A percentile compares a stretch with the other conserved stretches of the same genome.
These are phyloP conservation scores for Poteriospumella lacustris DNA, from an alignment of 108 stramenopile species.

Conservation along the genomic window DNA sequence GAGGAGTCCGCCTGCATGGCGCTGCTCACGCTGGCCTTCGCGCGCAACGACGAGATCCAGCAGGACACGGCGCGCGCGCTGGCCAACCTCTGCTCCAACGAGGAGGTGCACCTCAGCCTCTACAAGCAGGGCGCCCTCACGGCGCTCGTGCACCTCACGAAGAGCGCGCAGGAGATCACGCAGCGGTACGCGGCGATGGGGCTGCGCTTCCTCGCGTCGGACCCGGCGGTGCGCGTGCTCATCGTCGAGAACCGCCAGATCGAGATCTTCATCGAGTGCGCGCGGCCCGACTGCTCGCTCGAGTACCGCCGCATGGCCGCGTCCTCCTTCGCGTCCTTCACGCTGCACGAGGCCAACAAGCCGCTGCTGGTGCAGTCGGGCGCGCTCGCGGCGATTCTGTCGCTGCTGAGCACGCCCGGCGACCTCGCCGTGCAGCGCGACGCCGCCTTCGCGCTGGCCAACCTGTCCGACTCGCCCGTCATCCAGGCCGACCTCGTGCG, in stretches of 20 bases:
- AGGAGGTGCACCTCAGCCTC: slow-evolving; percentile 60
- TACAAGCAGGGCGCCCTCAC: slow-evolving; percentile 66
- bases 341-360: slow-evolving; percentile 61
- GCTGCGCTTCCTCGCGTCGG: slow-evolving; percentile 63
- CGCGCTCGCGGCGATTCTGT: slow-evolving; percentile 58
- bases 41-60: slow-evolving; percentile 63
- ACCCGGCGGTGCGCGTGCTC: slow-evolving; percentile 59
- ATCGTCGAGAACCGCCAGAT: slow-evolving; percentile 59
- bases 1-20: slow-evolving; percentile 11
- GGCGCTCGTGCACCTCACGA: slow-evolving; percentile 58
- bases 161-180: slow-evolving; percentile 56
- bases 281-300: slow-evolving; percentile 52
- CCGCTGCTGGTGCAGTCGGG: slow-evolving; percentile 58
- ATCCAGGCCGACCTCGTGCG: slow-evolving; percentile 57
- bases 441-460: slow-evolving; percentile 64
- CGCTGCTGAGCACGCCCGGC: slow-evolving; percentile 54
- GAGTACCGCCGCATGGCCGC: slow-evolving; percentile 77
- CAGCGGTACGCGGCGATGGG: slow-evolving; percentile 73
- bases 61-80: slow-evolving; percentile 69
- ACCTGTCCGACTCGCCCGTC: slow-evolving; percentile 60
- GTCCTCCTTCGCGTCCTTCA: slow-evolving; percentile 67
- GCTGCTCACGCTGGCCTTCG: slow-evolving; percentile 52
- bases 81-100: slow-evolving; percentile 67
- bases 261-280: slow-evolving; percentile 57
- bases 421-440: slow-evolving; percentile 62